Evolutionary conservation across 179 eudicot genomes (phyloP), one percentile per base, ranked within the genome.

Genomic region (Vitellaria paradoxa): DNA sequence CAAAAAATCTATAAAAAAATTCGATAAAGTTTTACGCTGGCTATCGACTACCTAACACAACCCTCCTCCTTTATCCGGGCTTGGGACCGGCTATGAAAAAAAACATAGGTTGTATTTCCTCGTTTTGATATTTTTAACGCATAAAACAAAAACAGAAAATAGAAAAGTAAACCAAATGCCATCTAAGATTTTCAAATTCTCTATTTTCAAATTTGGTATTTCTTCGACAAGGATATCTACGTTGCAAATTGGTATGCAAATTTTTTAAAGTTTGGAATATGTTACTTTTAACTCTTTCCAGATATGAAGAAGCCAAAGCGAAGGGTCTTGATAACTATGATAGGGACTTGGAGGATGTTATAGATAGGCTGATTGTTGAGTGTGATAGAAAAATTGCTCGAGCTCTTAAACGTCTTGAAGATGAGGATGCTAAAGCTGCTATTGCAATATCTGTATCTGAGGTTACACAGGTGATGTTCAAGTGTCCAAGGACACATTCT

Each of bases 341-440:
- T 68, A 86, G 92, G 81, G 98, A 96, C 56, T 87, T 96, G 82
- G 99, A 96, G 89, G 97, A 96, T 87, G 90, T 87, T 55, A 96
- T 96, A 71, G 99, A 96, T 76, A 87, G 93, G 84, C 97, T 93
- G 77, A 96, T 96, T 78, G 91, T 93, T 84, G 98, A 96, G 80
- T 93, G 98, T 84, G 98, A 93, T 81, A 84, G 96, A 70, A 93
- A 96, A 86, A 96, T 96, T 72, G 77, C 84, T n/a, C 91, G 99
- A 85, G 98, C 99, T 78, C 89, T 96, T 71, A 96, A 91, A 84
- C 97, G 99, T 73, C 97, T 96, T 9, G 86, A 93, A 55, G 98
- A 96, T 20, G 99, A 96, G 64, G 99, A 93, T 83, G 99, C 99
- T 80, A 96, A 91, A 85, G 99, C 99, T 53, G 99, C 99, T 74